phyloP scores from a whole-genome alignment of 2,329 filamentous ascomycete genomes.

The Xylaria sp. region DNA sequence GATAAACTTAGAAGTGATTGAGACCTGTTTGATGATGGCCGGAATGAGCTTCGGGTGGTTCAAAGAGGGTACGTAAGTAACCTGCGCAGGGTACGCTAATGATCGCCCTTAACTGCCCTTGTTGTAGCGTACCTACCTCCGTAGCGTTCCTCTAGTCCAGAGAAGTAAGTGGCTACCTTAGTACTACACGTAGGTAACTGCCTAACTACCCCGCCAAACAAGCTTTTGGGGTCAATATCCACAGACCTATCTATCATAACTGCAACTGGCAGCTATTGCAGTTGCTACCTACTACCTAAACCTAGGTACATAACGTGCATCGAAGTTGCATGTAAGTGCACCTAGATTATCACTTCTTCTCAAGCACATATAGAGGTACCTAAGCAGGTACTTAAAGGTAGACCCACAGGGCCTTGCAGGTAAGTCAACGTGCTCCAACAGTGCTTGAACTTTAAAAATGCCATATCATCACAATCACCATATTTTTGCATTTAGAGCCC shows the following conservation, averaged over 20 bases:
- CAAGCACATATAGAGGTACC: neutral
- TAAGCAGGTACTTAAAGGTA: neutral
- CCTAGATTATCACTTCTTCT: too few species aligned
- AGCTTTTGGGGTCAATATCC: slow-evolving; percentile 19
- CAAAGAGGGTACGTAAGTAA: neutral
- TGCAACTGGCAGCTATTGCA: neutral
- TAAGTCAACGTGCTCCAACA: neutral
- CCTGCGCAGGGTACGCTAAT: neutral
- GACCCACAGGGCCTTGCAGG: neutral
- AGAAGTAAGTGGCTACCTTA: neutral
- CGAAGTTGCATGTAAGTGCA: neutral
- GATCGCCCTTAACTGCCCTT: neutral
- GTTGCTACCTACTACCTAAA: neutral
- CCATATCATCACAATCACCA: neutral
- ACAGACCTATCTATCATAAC: neutral
- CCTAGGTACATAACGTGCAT: neutral
- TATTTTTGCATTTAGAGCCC: neutral
- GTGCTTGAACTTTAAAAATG: slow-evolving; percentile 11
- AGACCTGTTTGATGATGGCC: too few species aligned
- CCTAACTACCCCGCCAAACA: slow-evolving; percentile 31
- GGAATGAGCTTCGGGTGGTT: slow-evolving; percentile 5
- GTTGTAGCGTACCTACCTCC: neutral
- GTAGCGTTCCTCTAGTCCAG: neutral
- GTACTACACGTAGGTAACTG: neutral
- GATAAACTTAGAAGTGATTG: neutral